Percentiles rank a stretch among this genome's conserved stretches.
Conservation (phyloP, 2,329 filamentous ascomycete species). For the Golovinomyces cichoracearum region DNA sequence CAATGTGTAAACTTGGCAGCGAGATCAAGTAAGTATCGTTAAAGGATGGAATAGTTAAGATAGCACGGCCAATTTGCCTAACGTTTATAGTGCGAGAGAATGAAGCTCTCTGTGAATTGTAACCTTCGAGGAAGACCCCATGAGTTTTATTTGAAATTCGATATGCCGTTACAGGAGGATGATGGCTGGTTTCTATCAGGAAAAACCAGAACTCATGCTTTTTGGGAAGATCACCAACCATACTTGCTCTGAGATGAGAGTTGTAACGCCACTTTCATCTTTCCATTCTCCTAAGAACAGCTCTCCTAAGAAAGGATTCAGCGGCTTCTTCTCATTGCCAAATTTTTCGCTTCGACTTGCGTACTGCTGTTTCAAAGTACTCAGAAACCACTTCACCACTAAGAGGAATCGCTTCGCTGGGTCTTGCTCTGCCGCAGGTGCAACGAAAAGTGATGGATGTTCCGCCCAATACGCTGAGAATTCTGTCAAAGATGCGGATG, state of each 20-base stretch:
- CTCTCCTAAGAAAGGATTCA: conserved; percentile 91
- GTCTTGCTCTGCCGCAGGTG: conserved; percentile 54
- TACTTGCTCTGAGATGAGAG: conserved; percentile 82
- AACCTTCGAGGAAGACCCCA: conserved; percentile 56
- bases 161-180: conserved; percentile 87
- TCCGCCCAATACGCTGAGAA: conserved; percentile 67
- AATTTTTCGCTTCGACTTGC: conserved; percentile 43
- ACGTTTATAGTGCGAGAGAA: conserved; percentile 86
- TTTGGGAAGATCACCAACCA: conserved; percentile 22
- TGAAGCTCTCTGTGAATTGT: conserved; percentile 89
- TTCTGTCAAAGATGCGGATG: conserved; percentile 50
- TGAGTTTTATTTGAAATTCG: conserved; percentile 68
- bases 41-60: conserved; percentile 42
- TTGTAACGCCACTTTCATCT: conserved; percentile 55
- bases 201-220: not conserved
- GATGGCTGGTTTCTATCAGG: conserved; percentile 30
- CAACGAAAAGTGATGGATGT: conserved; percentile 51
- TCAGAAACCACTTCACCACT: conserved; percentile 92
- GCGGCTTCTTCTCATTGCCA: conserved; percentile 87
- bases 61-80: conserved; percentile 77
- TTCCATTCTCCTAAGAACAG: conserved; percentile 82
- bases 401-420: conserved; percentile 58
- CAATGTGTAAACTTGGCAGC: conserved; percentile 73
- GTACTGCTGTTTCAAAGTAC: conserved; percentile 70
- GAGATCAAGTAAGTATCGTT: conserved; percentile 57